Evolutionary conservation across 805 yeast species (phyloP), one percentile per base, ranked within the genome.

Genomic region (Metschnikowia similis): DNA sequence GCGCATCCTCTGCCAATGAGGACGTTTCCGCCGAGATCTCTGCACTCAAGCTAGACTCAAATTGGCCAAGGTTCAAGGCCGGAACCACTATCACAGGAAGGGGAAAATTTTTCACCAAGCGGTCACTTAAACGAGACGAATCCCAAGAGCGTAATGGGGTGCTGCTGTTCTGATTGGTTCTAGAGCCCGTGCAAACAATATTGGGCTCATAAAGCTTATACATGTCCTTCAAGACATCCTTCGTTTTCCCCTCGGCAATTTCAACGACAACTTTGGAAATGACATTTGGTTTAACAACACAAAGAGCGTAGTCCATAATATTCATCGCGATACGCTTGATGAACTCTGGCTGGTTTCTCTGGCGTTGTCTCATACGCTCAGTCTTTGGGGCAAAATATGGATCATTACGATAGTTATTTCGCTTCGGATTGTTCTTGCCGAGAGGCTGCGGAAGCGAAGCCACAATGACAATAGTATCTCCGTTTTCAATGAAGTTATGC

Each of bases 61-160:
- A 83, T n/a, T 65, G 54, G 40, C 70, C 70, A 81, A 81, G 74
- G 49, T 82, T 81, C 53, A 71, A 62, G 2, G 87, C 82, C 1
- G 90, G 87, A 0, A 81, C 84, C 44, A 84, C 77, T 26, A 85
- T 74, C n/a, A 82, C 78, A 0, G 91, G 90, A 13, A 84, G 75
- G 4, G 84, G 82, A 56, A 76, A 82, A 57, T 78, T 79, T 58
- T 81, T 82, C 29, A 85, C 85, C 41, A 84, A 69, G 44, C 87
- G 68, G 60, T 84, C 88, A 26, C 86, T 77, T 36, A 85, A 66
- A 55, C 85, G 79, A 30, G 84, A 77, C 5, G 86, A 79, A 37
- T 68, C 68, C 86, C 89, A 81, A 26, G 84, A 74, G 50, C 77
- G 70, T 26, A 81, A 69, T 2, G 85, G 83, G 0, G 82, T 82